These are phyloP conservation scores for Albifimbria verrucaria DNA, from an alignment of 2,329 filamentous ascomycete genomes.

Conservation along the genomic window DNA sequence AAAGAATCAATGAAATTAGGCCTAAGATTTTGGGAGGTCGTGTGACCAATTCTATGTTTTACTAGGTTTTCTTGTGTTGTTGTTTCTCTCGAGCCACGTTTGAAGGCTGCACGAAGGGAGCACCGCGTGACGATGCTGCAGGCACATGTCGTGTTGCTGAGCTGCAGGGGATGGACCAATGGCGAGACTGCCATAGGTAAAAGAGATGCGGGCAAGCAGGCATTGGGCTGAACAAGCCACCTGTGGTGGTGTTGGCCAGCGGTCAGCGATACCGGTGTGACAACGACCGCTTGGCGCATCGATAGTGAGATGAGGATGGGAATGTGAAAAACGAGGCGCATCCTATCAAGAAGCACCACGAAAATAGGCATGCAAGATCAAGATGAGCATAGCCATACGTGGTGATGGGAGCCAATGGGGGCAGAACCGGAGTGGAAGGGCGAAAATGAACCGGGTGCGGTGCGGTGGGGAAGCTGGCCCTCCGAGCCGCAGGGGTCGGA, in stretches of 20 bases:
- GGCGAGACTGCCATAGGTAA: neutral
- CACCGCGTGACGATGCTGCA: neutral
- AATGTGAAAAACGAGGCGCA: neutral
- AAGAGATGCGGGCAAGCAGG: no score
- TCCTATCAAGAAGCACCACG: neutral
- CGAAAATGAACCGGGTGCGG: constrained; percentile 2
- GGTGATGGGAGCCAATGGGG: neutral
- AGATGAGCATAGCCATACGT: neutral
- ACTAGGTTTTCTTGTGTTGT: no score
- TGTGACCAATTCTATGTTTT: neutral
- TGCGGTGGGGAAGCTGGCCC: neutral
- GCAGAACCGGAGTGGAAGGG: neutral
- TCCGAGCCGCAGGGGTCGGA: neutral
- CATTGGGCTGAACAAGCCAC: no score
- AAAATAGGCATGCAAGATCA: neutral
- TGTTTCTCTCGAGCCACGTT: no score
- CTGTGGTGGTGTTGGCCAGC: no score
- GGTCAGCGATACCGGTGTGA: neutral
- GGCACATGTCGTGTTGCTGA: neutral
- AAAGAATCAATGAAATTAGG: neutral
- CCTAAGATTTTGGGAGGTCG: neutral
- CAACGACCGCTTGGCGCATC: neutral
- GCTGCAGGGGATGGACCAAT: neutral
- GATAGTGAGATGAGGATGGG: neutral
- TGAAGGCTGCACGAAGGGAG: no score